Evolutionary conservation across 225 moss, liverwort and hornwort genomes (phyloP).

Genomic region (Neckera pumila): DNA sequence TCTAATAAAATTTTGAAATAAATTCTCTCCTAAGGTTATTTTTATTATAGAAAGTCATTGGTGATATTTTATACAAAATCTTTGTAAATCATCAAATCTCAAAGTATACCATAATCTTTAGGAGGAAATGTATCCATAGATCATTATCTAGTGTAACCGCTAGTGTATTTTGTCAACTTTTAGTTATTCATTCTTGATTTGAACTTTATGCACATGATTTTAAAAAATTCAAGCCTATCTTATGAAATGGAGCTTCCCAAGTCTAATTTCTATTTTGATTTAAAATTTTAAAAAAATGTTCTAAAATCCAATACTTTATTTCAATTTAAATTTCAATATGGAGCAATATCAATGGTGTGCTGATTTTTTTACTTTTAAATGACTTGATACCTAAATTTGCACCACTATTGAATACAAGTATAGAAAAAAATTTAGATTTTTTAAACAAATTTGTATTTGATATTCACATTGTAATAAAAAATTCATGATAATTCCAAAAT

Average conservation of each 20-base stretch:
- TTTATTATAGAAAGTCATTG: neutral
- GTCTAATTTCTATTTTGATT: neutral
- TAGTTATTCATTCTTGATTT: neutral
- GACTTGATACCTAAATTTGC: neutral
- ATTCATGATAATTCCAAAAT: neutral
- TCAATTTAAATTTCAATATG: too few species aligned
- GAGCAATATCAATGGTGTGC: neutral
- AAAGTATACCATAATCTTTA: neutral
- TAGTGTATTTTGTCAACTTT: neutral
- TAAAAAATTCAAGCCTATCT: neutral
- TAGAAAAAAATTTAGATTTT: neutral
- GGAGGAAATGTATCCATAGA: too few species aligned
- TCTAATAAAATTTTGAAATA: neutral
- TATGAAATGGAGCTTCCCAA: neutral
- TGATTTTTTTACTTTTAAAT: too few species aligned
- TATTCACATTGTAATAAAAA: neutral
- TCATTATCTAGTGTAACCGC: too few species aligned
- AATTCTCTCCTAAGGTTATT: neutral
- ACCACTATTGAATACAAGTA: neutral
- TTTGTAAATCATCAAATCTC: neutral
- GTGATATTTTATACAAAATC: neutral
- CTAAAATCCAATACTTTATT: neutral
- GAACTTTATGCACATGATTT: neutral
- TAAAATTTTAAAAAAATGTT: accelerated
- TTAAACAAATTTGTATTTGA: neutral